Conservation (phyloP, 371 early-diverging fungal species). For the Mortierella sp. region DNA sequence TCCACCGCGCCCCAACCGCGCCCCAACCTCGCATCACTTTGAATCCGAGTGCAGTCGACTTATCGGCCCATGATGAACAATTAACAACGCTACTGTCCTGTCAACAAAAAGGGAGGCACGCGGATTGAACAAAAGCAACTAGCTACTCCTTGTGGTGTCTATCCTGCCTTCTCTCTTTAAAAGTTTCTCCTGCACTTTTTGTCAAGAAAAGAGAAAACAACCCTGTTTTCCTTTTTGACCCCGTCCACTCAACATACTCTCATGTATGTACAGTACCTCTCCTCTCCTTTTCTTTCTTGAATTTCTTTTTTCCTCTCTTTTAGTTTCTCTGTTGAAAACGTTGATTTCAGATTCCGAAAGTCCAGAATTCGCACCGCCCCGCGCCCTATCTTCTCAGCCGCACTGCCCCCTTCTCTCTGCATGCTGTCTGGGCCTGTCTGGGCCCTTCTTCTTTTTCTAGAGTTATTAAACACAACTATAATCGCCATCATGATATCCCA, state of each 20-base stretch:
- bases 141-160: too few species aligned
- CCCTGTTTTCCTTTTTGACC: background rate
- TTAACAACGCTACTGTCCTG: too few species aligned
- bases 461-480: too few species aligned
- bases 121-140: too few species aligned
- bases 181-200: background rate
- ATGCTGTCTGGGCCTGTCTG: too few species aligned
- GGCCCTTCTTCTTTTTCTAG: too few species aligned
- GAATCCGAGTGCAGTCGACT: too few species aligned
- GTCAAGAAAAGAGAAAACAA: background rate
- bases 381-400: background rate
- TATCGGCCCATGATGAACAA: too few species aligned
- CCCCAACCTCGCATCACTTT: background rate
- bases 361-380: background rate
- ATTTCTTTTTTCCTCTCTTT: background rate
- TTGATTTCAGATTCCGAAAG: conserved; percentile 4
- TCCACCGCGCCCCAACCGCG: background rate
- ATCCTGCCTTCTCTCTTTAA: too few species aligned
- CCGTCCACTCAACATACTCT: background rate
- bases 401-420: background rate
- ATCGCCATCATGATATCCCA: too few species aligned
- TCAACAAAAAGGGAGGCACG: too few species aligned
- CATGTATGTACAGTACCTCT: background rate
- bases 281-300: background rate
- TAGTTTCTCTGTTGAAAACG: background rate